Conservation (phyloP, 371 early-diverging fungal species). For the Mortierella sp. region DNA sequence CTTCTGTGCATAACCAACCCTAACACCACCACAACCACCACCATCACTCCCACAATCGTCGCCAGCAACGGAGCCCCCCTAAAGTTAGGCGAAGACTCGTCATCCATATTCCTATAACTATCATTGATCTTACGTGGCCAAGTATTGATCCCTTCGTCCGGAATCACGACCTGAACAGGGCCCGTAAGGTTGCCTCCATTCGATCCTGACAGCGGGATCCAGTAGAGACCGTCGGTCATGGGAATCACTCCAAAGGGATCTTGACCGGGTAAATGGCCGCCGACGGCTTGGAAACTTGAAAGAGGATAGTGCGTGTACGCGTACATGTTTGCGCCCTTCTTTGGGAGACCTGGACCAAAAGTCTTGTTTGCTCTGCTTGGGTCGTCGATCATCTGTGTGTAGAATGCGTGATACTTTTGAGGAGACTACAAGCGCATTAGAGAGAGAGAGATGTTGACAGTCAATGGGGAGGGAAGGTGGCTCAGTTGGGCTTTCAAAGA, state of each 20-base stretch:
- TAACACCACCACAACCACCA: not conserved
- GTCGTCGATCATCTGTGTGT: no score
- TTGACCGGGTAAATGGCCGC: not conserved
- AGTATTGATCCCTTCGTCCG: not conserved
- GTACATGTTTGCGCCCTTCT: no score
- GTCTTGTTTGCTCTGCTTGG: no score
- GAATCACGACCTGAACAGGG: not conserved
- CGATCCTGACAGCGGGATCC: not conserved
- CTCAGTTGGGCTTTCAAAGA: no score
- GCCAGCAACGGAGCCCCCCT: not conserved
- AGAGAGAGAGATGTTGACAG: no score
- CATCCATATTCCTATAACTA: not conserved
- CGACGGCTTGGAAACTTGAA: not conserved
- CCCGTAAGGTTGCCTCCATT: not conserved
- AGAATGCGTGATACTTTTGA: no score
- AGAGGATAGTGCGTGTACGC: not conserved
- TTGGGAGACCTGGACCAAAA: not conserved
- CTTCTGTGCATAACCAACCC: not conserved
- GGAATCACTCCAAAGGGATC: not conserved
- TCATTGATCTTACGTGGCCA: no score
- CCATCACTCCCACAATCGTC: not conserved
- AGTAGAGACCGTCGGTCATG: not conserved
- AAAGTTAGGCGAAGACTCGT: not conserved
- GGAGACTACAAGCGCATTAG: no score
- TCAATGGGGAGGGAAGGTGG: no score